phyloP scores from a whole-genome alignment of 805 yeast species.

The baker's yeast (Saccharomyces cerevisiae) region DNA sequence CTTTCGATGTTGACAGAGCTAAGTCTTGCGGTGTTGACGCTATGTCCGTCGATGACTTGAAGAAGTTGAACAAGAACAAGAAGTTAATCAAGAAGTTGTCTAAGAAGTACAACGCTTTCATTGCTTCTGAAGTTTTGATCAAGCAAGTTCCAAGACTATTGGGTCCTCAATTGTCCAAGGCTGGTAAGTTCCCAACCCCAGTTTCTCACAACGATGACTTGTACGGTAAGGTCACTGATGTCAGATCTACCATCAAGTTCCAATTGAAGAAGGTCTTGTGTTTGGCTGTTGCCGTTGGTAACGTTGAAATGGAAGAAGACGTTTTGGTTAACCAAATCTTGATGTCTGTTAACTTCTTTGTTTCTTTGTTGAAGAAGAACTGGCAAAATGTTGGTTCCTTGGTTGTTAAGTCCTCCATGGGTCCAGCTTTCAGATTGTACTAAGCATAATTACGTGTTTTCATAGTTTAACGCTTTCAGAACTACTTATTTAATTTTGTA shows the following conservation, averaged over 20 bases:
- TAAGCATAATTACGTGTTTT: slow-evolving; percentile 36
- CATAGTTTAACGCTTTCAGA: background rate
- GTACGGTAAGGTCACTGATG: slow-evolving; percentile 91
- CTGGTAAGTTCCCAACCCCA: slow-evolving; percentile 99
- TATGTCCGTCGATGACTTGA: slow-evolving; percentile 99
- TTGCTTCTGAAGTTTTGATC: slow-evolving; percentile 98
- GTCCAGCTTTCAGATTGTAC: slow-evolving; percentile 99
- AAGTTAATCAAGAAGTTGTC: slow-evolving; percentile 99
- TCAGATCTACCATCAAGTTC: slow-evolving; percentile 99
- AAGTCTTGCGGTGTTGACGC: slow-evolving; percentile 98
- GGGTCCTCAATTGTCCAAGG: slow-evolving; percentile 99
- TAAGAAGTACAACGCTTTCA: slow-evolving; percentile 98
- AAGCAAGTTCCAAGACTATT: slow-evolving; percentile 99
- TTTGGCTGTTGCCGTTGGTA: slow-evolving; percentile 98
- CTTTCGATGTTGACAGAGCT: slow-evolving; percentile 99
- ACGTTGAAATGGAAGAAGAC: slow-evolving; percentile 99
- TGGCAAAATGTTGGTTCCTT: slow-evolving; percentile 99
- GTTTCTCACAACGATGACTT: slow-evolving; percentile 99
- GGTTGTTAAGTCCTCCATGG: slow-evolving; percentile 98
- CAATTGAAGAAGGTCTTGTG: slow-evolving; percentile 99
- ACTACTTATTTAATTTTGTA: background rate
- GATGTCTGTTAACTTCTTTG: slow-evolving; percentile 98
- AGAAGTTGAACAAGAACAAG: slow-evolving; percentile 99
- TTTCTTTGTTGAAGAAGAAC: slow-evolving; percentile 98
- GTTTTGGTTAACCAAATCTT: slow-evolving; percentile 92